Evolutionary conservation across 192 early-diverging fungal species (phyloP), one percentile per base, ranked within the genome.

Genomic region (Coemansia sp.): DNA sequence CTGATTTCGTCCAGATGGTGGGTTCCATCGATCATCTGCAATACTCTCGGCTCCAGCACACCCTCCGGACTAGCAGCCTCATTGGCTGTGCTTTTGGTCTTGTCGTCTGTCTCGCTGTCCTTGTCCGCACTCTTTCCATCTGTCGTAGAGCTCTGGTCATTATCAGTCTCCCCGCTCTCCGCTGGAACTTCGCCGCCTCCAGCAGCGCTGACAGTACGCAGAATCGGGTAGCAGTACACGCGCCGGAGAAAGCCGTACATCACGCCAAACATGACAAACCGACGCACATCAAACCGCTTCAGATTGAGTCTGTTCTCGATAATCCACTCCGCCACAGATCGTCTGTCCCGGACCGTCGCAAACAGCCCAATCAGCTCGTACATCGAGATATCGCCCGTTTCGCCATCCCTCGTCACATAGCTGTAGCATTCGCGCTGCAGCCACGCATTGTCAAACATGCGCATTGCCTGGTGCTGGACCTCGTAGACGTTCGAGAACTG

Each of bases 401-500:
- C 65, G 4, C 73, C 63, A 40, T 73, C 65, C 3, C 83, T 62
- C 6, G 84, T 86, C 12, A 98, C 89, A 80, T 94, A 97, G 16
- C 72, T 69, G 7, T 87, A 65, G 74, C 95, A 95, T 63, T 98
- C 92, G 26, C 74, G 74, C 68, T 95, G 94, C 46, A 92, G 54
- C 13, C 88, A 84, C 15, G 72, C 74, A 43, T 87, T 86, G 6
- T 71, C 56, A 19, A 73, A 73, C 39, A 76, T 32, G 15, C 86
- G 75, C 48, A 94, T 77, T 37, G 96, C 39, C 32, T 67, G 75
- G 61, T 72, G 56, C 74, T 70, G 70, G 7, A 63, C 36, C 65
- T 81, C 78, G 69, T 99, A 99, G 0, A 96, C 77, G 69, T 99
- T 99, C 65, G 89, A 86, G 71, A 95, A 99, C 87, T 97, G 93